phyloP scores from a whole-genome alignment of 495 filamentous ascomycete species.

The Penicillium flavigenum region DNA sequence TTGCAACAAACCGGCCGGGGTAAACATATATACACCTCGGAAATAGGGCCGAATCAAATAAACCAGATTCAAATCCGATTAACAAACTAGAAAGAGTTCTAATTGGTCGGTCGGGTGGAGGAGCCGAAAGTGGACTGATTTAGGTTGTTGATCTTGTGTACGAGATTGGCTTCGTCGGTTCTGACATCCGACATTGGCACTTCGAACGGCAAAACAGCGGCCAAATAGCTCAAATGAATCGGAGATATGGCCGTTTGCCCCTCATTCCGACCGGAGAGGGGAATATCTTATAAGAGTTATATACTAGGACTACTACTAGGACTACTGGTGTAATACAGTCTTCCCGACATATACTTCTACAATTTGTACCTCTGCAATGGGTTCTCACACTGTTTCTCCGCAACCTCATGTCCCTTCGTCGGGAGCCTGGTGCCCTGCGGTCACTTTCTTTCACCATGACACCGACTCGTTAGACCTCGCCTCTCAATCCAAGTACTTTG shows the following conservation, averaged over 20 bases:
- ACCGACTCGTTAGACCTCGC: slow-evolving; percentile 51
- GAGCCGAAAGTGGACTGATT: neutral
- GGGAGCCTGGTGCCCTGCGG: slow-evolving; percentile 41
- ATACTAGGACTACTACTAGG: neutral
- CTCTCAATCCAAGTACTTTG: slow-evolving; percentile 52
- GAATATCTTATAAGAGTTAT: neutral
- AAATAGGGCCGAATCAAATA: neutral
- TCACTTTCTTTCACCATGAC: slow-evolving; percentile 53
- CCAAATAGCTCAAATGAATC: neutral
- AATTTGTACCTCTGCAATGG: slow-evolving; percentile 5
- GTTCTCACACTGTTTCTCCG: slow-evolving; percentile 16
- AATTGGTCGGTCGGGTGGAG: neutral
- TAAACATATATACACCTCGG: neutral
- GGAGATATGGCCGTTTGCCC: slow-evolving; percentile 3
- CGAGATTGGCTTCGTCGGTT: slow-evolving; percentile 1
- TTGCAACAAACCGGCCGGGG: neutral
- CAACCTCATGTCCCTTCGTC: slow-evolving; percentile 23
- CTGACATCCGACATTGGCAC: slow-evolving; percentile 4
- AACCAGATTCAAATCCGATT: neutral
- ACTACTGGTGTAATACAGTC: too few relatives aligned
- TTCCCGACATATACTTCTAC: too few relatives aligned
- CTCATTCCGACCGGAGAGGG: slow-evolving; percentile 1
- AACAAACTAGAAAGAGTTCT: neutral
- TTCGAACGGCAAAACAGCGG: neutral
- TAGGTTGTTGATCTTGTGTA: neutral